phyloP scores from a whole-genome alignment of 768 basidiomycete species.

The Clitopilus passeckerianus region DNA sequence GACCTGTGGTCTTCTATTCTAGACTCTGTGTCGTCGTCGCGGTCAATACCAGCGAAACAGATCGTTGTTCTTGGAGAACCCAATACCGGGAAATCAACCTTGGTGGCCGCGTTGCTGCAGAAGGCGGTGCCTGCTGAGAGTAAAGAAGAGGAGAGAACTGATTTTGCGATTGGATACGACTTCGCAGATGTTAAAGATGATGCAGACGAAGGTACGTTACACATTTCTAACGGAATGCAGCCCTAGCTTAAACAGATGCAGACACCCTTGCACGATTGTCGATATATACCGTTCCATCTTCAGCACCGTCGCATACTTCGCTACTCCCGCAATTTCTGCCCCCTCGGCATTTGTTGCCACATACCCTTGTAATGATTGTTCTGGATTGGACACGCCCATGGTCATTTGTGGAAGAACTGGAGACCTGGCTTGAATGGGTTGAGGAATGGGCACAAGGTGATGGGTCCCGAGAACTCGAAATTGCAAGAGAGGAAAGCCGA shows the following conservation, averaged over 20 bases:
- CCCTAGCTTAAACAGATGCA: conserved; percentile 21
- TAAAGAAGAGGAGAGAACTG: conserved; percentile 55
- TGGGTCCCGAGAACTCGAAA: conserved; percentile 63
- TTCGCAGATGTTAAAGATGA: conserved; percentile 90
- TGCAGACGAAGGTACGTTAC: conserved; percentile 79
- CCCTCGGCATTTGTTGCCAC: conserved; percentile 57
- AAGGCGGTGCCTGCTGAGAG: conserved; percentile 53
- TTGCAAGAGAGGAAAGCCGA: conserved; percentile 72
- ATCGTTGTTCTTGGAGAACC: conserved; percentile 81
- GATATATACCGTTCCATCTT: conserved; percentile 86
- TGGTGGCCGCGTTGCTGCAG: conserved; percentile 68
- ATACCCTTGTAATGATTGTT: conserved; percentile 77
- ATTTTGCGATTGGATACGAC: conserved; percentile 90
- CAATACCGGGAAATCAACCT: conserved; percentile 70
- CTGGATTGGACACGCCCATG: conserved; percentile 96
- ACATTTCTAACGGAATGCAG: neutral
- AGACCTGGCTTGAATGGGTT: conserved; percentile 83
- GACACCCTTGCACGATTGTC: conserved; percentile 88
- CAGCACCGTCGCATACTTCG: conserved; percentile 62
- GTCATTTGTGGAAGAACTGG: conserved; percentile 82
- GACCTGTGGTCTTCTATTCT: conserved; percentile 94
- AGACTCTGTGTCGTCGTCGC: conserved; percentile 76
- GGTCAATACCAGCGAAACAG: conserved; percentile 83
- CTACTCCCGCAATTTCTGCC: conserved; percentile 79
- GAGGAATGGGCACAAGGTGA: conserved; percentile 77